Evolutionary conservation across 2,329 filamentous ascomycete genomes (phyloP), one percentile per base, ranked within the genome.

Genomic region (Colletotrichum ledebouriae): DNA sequence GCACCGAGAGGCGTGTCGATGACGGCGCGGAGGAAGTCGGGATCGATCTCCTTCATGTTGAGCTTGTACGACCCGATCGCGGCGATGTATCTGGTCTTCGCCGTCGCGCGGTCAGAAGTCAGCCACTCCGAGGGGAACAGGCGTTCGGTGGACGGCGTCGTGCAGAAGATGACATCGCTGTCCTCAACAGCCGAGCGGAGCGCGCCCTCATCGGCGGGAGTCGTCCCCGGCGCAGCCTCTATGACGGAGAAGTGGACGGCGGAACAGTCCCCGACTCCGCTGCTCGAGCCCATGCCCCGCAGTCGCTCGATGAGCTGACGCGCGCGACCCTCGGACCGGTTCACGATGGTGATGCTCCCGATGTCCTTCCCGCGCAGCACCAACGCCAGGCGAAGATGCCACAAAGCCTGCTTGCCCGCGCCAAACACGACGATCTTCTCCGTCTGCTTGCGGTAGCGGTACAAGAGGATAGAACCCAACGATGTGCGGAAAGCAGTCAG

Each of bases 401-500:
- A 93, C 73, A 90, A 87, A 0, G 72, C 71, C 60, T 73, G 72
- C 57, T 71, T 71, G 2, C 72, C 72, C 4, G 72, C 72, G 42
- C 72, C 72, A 13, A 73, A 73, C 9, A 73, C 64, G 11, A 73
- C 59, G n/a, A 78, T 73, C 1, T 71, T 74, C 4, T 5, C 67
- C 0, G 74, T 76, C 22, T 64, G 66, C 56, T 63, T 59, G 3
- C 74, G 71, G 33, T 65, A 55, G 11, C 61, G 47, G 41, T 68
- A 68, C 17, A 68, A 37, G 22, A 68, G 33, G 25, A 68, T 56
- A 10, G 65, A 68, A 15, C 65, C 87, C 12, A 92, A 80, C 0
- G 90, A 88, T 0, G 90, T 92, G 52, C 90, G 85, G 78, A 92
- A 92, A 1, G 89, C 89, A 0, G 90, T 92, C 17, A 92, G 79